Conservation (phyloP, 1,139 yeast genomes). For the Geotrichum phurueaensis region DNA sequence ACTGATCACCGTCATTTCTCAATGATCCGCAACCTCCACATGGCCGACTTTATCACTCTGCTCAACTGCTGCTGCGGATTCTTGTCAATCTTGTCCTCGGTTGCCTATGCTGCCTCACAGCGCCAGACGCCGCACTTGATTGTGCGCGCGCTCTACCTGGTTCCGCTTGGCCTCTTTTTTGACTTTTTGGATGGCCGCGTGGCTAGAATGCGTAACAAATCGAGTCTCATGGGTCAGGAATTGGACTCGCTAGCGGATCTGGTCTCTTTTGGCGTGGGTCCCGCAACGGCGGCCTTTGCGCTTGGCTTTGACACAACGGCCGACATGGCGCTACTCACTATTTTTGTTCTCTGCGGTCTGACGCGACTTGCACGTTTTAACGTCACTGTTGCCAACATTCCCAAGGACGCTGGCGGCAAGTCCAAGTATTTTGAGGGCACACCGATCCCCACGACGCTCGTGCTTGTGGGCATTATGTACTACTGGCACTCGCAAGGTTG, state of each 20-base stretch:
- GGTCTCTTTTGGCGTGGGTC: slow-evolving; percentile 87
- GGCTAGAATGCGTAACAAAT: slow-evolving; percentile 86
- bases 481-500: slow-evolving; percentile 44
- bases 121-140: slow-evolving; percentile 45
- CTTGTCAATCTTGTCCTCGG: slow-evolving; percentile 78
- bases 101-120: slow-evolving; percentile 48
- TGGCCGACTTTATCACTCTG: slow-evolving; percentile 93
- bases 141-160: slow-evolving; percentile 84
- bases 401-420: slow-evolving; percentile 78
- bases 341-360: slow-evolving; percentile 88
- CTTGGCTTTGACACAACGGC: slow-evolving; percentile 81
- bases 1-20: slow-evolving; percentile 61
- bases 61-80: slow-evolving; percentile 77
- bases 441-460: slow-evolving; percentile 85
- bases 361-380: slow-evolving; percentile 92
- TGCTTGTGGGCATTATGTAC: slow-evolving; percentile 69
- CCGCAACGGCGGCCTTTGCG: slow-evolving; percentile 87
- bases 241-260: slow-evolving; percentile 93
- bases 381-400: slow-evolving; percentile 86
- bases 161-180: slow-evolving; percentile 81
- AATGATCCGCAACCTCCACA: slow-evolving; percentile 52
- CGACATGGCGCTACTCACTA: slow-evolving; percentile 70
- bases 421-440: slow-evolving; percentile 81
- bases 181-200: slow-evolving; percentile 97
- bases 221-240: slow-evolving; percentile 95